Evolutionary conservation across 2,329 filamentous ascomycete species (phyloP).

Genomic region (Sporothrix variecibatus): DNA sequence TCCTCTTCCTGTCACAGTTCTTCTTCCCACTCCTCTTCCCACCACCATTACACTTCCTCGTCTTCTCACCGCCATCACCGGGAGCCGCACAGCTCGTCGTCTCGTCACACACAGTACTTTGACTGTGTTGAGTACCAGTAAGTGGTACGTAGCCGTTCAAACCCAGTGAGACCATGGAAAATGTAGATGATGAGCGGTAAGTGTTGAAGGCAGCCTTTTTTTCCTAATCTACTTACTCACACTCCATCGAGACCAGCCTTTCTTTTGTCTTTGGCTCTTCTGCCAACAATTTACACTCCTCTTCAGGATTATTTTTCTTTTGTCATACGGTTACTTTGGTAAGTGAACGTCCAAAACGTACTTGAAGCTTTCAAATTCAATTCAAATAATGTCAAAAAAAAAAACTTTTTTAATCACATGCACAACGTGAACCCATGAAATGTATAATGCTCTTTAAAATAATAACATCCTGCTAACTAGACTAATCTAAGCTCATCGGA

Average conservation of each 20-base stretch:
- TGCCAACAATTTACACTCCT: no score
- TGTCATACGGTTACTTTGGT: no score
- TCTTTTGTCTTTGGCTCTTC: no score
- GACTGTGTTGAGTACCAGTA: constrained; percentile 3
- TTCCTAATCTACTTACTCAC: not conserved
- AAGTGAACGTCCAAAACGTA: no score
- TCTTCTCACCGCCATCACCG: no score
- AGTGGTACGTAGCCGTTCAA: not conserved
- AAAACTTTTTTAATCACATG: not conserved
- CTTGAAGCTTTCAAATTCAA: no score
- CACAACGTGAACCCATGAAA: not conserved
- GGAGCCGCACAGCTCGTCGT: not conserved
- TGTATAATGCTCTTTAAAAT: not conserved
- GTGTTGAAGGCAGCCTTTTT: not conserved
- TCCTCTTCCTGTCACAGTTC: no score
- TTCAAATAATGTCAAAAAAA: not conserved
- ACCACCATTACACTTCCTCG: no score
- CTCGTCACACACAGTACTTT: not conserved
- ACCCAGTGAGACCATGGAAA: not conserved
- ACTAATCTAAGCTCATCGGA: not conserved
- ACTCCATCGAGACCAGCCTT: no score
- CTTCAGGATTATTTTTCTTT: no score
- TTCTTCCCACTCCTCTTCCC: no score
- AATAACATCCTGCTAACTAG: not conserved
- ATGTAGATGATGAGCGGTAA: not conserved